phyloP scores from a whole-genome alignment of 306 rosid species.

The Potentilla sterilis region DNA sequence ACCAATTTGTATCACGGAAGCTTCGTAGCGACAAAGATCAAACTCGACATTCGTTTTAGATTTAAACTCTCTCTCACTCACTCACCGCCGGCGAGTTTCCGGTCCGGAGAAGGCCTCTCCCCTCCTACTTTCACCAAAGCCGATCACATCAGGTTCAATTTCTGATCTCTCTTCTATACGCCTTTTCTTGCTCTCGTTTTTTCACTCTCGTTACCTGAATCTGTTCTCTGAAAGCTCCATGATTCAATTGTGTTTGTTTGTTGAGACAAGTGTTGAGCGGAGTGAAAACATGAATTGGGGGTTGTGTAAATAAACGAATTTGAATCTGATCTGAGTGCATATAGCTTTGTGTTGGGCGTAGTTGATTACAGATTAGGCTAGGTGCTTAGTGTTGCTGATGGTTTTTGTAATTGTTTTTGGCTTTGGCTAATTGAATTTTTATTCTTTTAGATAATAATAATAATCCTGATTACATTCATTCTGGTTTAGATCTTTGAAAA shows the following conservation, averaged over 20 bases:
- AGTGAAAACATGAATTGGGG: not conserved
- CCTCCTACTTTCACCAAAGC: not conserved
- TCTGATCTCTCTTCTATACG: not conserved
- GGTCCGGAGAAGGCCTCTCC: constrained; percentile 12
- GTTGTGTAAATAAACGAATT: not conserved
- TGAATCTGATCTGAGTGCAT: not conserved
- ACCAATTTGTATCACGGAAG: not conserved
- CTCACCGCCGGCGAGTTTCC: constrained; percentile 17
- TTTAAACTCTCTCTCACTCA: not conserved
- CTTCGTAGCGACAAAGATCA: not conserved
- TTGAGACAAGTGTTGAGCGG: not conserved
- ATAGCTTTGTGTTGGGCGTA: not conserved
- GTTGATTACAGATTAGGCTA: not conserved
- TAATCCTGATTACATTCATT: not conserved
- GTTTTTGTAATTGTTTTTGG: not conserved
- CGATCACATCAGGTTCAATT: constrained; percentile 4
- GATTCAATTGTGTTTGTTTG: not conserved
- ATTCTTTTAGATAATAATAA: not conserved
- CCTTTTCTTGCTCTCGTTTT: not conserved
- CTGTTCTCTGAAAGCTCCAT: not conserved
- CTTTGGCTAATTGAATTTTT: not conserved
- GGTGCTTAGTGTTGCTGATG: not conserved
- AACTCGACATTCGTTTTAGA: not conserved
- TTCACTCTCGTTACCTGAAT: not conserved
- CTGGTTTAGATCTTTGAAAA: constrained; percentile 36